Evolutionary conservation across 1,284 basidiomycete species (phyloP).

Genomic region (Papiliotrema nemorosa): DNA sequence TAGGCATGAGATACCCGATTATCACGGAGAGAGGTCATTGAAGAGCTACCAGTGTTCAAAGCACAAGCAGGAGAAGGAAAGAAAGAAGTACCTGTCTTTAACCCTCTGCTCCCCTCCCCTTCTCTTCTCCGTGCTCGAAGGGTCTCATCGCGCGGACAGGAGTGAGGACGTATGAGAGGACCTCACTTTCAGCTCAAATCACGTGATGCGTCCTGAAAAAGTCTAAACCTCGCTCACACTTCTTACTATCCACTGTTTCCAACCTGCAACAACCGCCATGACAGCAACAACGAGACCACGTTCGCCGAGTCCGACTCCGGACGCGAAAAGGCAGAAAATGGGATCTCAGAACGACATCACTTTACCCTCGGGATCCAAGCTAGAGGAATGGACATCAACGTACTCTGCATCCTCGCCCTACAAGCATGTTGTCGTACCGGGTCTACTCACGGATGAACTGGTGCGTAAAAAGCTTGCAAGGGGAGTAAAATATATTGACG

Average conservation of each 20-base stretch:
- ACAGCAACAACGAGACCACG: background rate
- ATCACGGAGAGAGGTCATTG: no score
- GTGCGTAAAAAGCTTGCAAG: conserved; percentile 51
- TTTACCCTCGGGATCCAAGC: conserved; percentile 18
- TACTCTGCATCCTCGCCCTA: conserved; percentile 69
- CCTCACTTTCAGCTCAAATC: no score
- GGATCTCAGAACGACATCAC: conserved; percentile 16
- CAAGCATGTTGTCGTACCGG: conserved; percentile 77
- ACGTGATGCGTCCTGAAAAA: no score
- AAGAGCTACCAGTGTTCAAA: no score
- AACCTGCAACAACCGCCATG: background rate
- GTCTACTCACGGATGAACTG: conserved; percentile 79
- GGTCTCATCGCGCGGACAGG: no score
- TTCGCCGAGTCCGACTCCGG: background rate
- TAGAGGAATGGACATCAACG: conserved; percentile 34
- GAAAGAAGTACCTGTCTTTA: no score
- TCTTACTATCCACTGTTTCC: background rate
- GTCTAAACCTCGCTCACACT: background rate
- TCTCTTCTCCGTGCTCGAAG: no score
- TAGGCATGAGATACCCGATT: no score
- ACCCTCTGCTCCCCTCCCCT: no score
- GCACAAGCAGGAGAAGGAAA: no score
- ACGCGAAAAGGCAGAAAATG: background rate
- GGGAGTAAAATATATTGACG: conserved; percentile 9
- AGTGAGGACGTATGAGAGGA: no score